Conservation (phyloP, 2,329 filamentous ascomycete genomes). For the Domatiomyces globalis region DNA sequence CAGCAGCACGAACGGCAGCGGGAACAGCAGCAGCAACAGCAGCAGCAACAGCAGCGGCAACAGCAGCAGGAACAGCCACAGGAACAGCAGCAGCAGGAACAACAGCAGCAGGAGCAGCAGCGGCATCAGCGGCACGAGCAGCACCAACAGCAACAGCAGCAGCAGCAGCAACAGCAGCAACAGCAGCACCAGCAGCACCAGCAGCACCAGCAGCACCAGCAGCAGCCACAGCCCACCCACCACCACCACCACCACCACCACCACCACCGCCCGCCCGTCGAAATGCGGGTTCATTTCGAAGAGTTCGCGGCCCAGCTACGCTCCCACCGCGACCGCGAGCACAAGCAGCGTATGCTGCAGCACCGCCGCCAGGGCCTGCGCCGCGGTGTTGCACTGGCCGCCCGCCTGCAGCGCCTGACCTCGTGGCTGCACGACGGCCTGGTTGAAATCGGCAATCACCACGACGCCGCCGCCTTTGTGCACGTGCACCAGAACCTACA, state of each 20-base stretch:
- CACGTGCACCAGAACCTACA: conserved; percentile 30
- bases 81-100: neutral
- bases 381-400: conserved; percentile 30
- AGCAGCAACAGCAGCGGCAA: neutral
- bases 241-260: conserved; percentile 6
- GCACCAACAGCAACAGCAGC: neutral
- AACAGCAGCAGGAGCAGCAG: neutral
- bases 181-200: neutral
- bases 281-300: conserved; percentile 27
- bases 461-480: conserved; percentile 32
- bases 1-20: neutral
- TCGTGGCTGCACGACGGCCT: conserved; percentile 30
- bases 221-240: no score
- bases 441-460: conserved; percentile 32
- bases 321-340: conserved; percentile 29
- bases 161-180: neutral
- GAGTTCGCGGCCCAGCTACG: conserved; percentile 31
- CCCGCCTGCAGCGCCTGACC: conserved; percentile 29
- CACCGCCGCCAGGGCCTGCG: conserved; percentile 28
- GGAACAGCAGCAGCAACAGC: neutral
- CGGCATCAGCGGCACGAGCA: neutral
- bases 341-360: conserved; percentile 27
- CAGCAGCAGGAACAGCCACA: no score
- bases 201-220: neutral
- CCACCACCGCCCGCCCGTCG: neutral